Base-by-base conservation (phyloP, 805 yeast species). In the Blastobotrys terrestris region DNA sequence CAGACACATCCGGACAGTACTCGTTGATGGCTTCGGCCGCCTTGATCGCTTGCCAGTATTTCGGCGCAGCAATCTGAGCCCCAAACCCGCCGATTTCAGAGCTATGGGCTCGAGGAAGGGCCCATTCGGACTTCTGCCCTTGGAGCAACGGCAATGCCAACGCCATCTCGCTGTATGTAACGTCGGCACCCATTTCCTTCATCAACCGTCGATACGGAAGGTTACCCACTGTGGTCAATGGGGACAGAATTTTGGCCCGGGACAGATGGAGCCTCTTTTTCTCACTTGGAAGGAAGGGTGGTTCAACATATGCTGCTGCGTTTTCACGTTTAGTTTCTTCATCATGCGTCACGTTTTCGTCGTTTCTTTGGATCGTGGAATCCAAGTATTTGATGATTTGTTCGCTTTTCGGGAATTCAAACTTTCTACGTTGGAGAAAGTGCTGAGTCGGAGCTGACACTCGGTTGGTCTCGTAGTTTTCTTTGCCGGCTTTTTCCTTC, bases 101-200 rank as follows among this genome's bases (percentile, higher is more conserved):
- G 18, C 71, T 66, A 67, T 94, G 97, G 3, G 96, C 94, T 63
- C 91, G 87, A 18, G 96, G 89, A 46, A 94, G 74, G 0, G 99
- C 99, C 99, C 99, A 94, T 68, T 94, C 99, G 1, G 95, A 81
- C 66, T 89, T 89, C 15, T 85, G 78, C 26, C 97, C 99, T 66
- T 88, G 96, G 21, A 94, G 72, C 50, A 94, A 72, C 1, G 98
- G 97, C 49, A 87, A 72, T 1, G 87, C 73, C 39, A 94, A 74
- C 0, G 98, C 97, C 99, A 94, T 94, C 71, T 94, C 99, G 41
- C 91, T 79, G 66, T 87, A 94, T 0, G 99, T 94, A 15, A 90
- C 78, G 62, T 94, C 97, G 11, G 96, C 96, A 15, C 97, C 97
- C 35, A 89, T 69, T 1, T 84, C 77, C 63, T 84, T 85, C 97